Conservation (phyloP, 2,329 filamentous ascomycete species). For the Thielaviopsis populi region DNA sequence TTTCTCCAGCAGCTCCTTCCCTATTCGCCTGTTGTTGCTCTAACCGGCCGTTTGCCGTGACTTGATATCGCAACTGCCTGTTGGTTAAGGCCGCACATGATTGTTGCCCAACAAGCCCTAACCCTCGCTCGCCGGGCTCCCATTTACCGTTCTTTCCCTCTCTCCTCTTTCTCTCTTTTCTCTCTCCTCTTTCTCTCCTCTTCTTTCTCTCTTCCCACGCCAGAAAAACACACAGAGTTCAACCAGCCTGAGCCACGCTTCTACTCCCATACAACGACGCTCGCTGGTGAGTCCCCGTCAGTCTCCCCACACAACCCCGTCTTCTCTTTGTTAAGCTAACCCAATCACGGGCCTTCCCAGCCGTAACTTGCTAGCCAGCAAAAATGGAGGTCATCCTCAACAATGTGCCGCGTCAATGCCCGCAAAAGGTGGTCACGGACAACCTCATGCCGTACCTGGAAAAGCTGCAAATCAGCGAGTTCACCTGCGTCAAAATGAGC, state of each 20-base stretch:
- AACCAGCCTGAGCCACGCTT: no score
- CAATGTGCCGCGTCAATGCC: conserved; percentile 30
- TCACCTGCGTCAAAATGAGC: conserved; percentile 29
- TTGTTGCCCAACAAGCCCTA: background rate
- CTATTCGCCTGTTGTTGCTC: background rate
- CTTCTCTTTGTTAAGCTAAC: no score
- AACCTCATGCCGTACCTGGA: conserved; percentile 30
- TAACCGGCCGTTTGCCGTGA: background rate
- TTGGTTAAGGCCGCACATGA: no score
- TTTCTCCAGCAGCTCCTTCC: background rate
- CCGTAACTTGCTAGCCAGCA: background rate
- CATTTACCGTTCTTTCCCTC: background rate
- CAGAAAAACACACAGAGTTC: no score
- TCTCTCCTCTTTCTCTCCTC: background rate
- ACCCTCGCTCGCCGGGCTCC: background rate
- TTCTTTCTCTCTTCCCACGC: no score
- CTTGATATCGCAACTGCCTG: background rate
- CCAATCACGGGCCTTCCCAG: background rate
- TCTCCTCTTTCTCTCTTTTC: background rate
- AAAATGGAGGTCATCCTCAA: conserved; percentile 34
- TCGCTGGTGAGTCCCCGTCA: no score
- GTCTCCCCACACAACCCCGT: no score
- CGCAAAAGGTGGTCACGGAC: conserved; percentile 25
- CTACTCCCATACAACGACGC: no score
- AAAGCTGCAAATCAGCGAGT: conserved; percentile 29